Evolutionary conservation across 176 grass and related monocot species (phyloP), one percentile per base, ranked within the genome.

Genomic region (Bothriochloa decipiens): DNA sequence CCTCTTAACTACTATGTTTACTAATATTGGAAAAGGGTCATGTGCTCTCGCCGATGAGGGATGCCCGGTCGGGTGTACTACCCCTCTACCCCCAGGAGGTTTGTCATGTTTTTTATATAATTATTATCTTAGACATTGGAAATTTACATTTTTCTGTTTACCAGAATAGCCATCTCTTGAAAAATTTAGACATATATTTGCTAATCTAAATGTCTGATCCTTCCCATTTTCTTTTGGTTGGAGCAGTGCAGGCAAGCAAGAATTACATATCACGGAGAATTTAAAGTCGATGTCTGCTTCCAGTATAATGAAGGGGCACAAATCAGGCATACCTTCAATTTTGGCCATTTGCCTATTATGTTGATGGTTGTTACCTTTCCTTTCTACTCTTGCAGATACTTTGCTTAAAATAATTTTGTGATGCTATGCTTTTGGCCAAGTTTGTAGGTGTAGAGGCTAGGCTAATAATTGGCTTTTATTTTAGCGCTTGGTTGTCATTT

Each of bases 321-420:
- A 63, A 81, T 95, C 63, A 91, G 92, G 57, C 88, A 93, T 55
- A 85, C 10, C 53, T 85, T 93, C 80, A 95, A 79, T 84, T 98
- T 95, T 70, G 96, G 96, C 36, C 20, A 91, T 88, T 80, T 98
- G 43, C 96, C 96, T 37, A 95, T 98, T 82, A 98, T 98, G 96
- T 80, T 98, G 82, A 98, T 86, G 96, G 96, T 98, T 70, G 61
- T 45, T 89, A 87, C 50, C 61, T 58, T 72, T 83, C 61, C 16
- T 37, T 9, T 74, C 17, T 79, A 52, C 75, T 28, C 26, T 58
- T 79, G 3, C 23, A 77, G 29, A 2, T 41, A 76, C 40, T 79
- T 72, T 22, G 18, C 64, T 29, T 60, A 20, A 11, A 63, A 43
- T 42, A 13, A 53, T 70, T 37, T 81, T 81, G 17, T 14, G 46